Percentiles rank a stretch among this genome's conserved stretches.
These are phyloP conservation scores for Tetrapisispora phaffii DNA, from an alignment of 805 yeast species.

Conservation along the genomic window DNA sequence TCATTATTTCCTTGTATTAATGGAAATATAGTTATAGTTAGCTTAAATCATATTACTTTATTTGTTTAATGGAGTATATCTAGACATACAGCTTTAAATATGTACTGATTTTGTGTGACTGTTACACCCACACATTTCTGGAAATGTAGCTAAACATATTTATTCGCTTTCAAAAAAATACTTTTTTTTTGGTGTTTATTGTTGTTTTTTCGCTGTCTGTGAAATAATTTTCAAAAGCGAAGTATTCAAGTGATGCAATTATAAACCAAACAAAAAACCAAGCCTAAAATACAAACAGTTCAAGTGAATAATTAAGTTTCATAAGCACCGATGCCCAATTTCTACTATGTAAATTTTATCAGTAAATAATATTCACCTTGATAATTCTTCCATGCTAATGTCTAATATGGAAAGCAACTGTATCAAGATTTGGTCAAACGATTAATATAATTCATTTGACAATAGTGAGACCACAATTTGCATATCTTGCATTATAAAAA, in stretches of 20 bases:
- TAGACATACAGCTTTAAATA: too few relatives aligned
- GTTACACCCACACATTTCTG: neutral
- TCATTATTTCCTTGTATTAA: neutral
- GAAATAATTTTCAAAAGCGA: neutral
- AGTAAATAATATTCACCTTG: neutral
- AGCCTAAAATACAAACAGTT: neutral
- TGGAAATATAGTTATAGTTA: too few relatives aligned
- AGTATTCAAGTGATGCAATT: too few relatives aligned
- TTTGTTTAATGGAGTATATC: too few relatives aligned
- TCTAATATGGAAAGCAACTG: neutral
- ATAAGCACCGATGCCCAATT: neutral
- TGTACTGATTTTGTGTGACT: neutral
- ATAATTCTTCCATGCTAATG: too few relatives aligned
- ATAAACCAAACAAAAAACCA: neutral
- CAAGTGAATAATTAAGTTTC: neutral
- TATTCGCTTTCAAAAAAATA: too few relatives aligned
- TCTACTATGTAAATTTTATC: neutral
- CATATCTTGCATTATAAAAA: neutral
- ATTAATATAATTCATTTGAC: neutral
- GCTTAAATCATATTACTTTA: too few relatives aligned
- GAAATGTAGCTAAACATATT: neutral
- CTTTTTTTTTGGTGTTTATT: too few relatives aligned
- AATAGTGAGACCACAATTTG: neutral
- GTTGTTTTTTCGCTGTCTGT: too few relatives aligned
- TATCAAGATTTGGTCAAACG: neutral